A percentile compares a stretch with the other conserved stretches of the same genome.
Conservation (phyloP, 352 stramenopile genomes). For the Phytopythium cucurbitacearum region DNA sequence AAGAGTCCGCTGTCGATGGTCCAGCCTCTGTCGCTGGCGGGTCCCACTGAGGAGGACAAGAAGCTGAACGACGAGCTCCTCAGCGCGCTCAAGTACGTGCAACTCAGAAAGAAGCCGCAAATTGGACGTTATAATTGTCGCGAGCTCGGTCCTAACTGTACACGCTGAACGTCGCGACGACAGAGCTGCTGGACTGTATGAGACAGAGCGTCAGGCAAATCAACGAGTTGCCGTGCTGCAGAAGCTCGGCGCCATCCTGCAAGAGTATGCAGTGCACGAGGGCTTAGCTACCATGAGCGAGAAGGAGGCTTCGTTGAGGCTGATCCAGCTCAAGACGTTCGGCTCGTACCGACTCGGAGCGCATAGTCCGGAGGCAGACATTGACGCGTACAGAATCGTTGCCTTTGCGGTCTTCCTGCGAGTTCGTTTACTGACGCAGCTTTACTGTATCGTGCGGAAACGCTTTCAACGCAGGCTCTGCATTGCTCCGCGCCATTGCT, state of each 20-base stretch:
- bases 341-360: constrained; percentile 88
- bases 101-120: not conserved
- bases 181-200: constrained; percentile 42
- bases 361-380: constrained; percentile 82
- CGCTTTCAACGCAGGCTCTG: constrained; percentile 46
- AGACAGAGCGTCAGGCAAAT: constrained; percentile 61
- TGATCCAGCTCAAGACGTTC: constrained; percentile 86
- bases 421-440: too few species aligned
- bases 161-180: not conserved
- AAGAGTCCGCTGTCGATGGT: constrained; percentile 24
- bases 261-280: constrained; percentile 81
- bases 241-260: constrained; percentile 55
- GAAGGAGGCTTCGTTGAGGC: constrained; percentile 24
- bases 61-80: constrained; percentile 64
- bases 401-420: not conserved
- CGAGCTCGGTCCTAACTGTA: too few species aligned
- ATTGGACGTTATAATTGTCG: not conserved
- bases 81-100: constrained; percentile 30
- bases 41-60: constrained; percentile 58
- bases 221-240: constrained; percentile 61
- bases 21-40: constrained; percentile 68
- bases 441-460: too few species aligned
- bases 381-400: constrained; percentile 59
- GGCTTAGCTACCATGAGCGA: constrained; percentile 41
- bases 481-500: constrained; percentile 76